phyloP scores from a whole-genome alignment of 192 early-diverging fungal species.

The Rhizophagus clarus region DNA sequence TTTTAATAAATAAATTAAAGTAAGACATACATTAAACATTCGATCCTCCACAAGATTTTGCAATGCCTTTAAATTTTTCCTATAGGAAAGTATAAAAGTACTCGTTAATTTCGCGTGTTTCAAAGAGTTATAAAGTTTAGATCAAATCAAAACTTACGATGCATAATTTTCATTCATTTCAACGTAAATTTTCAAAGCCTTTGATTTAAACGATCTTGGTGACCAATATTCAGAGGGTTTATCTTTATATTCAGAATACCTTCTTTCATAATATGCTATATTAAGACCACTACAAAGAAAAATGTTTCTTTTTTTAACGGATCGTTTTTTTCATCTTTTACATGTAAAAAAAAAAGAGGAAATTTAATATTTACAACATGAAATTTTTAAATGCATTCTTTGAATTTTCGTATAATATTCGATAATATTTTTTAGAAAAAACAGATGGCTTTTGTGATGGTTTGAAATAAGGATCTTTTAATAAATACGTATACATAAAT shows the following conservation, averaged over 20 bases:
- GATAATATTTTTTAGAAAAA: conserved; percentile 1
- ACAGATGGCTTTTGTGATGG: not conserved
- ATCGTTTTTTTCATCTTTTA: no score
- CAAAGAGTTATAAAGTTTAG: no score
- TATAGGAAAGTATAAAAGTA: not conserved
- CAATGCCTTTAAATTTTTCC: not conserved
- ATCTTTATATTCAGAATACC: not conserved
- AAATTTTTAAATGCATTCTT: conserved; percentile 1
- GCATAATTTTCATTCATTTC: conserved; percentile 21
- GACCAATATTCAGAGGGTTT: not conserved
- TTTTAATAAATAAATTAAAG: no score
- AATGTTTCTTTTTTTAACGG: no score
- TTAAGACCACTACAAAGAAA: not conserved
- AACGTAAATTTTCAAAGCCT: not conserved
- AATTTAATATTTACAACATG: not conserved
- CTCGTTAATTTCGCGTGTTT: no score
- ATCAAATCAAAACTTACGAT: not conserved
- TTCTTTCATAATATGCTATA: not conserved
- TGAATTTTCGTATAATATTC: not conserved
- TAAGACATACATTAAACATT: not conserved
- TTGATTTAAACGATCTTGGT: not conserved
- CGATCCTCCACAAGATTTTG: not conserved
- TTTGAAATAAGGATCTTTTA: not conserved
- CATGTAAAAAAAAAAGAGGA: not conserved
- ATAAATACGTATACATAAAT: not conserved